phyloP scores from a whole-genome alignment of 2,329 filamentous ascomycete species.

The Alternaria gaisen region DNA sequence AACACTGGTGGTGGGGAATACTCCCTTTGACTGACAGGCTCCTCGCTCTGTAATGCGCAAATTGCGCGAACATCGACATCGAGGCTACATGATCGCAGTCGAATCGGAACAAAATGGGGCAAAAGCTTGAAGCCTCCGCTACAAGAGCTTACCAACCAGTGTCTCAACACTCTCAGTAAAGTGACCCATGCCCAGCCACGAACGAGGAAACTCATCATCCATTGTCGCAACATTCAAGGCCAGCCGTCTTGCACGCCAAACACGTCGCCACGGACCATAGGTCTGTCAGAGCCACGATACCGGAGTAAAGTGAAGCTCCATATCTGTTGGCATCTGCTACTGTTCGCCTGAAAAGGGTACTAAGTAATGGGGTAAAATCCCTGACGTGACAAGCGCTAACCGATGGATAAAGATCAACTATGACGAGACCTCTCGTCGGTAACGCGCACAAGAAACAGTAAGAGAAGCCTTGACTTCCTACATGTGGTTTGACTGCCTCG shows the following conservation, averaged over 20 bases:
- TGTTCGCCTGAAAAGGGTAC: slow-evolving; percentile 17
- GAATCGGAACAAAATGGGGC: slow-evolving; percentile 12
- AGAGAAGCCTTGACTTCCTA: slow-evolving; percentile 22
- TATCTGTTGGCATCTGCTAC: slow-evolving; percentile 20
- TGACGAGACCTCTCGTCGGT: neutral
- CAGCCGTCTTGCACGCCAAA: slow-evolving; percentile 10
- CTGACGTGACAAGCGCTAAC: neutral
- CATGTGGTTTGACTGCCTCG: slow-evolving; percentile 24
- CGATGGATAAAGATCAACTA: neutral
- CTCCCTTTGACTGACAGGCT: slow-evolving; percentile 20
- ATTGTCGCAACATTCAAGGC: neutral
- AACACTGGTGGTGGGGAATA: slow-evolving; percentile 22
- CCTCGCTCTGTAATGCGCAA: slow-evolving; percentile 1
- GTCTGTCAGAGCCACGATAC: slow-evolving; percentile 20
- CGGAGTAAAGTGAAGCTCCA: slow-evolving; percentile 13
- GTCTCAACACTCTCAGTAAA: slow-evolving; percentile 1
- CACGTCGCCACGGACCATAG: slow-evolving; percentile 18
- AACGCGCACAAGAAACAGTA: slow-evolving; percentile 12
- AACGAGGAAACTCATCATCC: neutral
- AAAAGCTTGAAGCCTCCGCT: slow-evolving; percentile 12
- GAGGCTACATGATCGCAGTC: slow-evolving; percentile 5
- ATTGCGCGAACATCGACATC: slow-evolving; percentile 6
- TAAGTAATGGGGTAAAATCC: slow-evolving; percentile 9
- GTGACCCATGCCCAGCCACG: neutral
- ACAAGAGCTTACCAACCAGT: slow-evolving; percentile 20